phyloP scores from a whole-genome alignment of 1,284 basidiomycete genomes.

The Ceratobasidium sp. region DNA sequence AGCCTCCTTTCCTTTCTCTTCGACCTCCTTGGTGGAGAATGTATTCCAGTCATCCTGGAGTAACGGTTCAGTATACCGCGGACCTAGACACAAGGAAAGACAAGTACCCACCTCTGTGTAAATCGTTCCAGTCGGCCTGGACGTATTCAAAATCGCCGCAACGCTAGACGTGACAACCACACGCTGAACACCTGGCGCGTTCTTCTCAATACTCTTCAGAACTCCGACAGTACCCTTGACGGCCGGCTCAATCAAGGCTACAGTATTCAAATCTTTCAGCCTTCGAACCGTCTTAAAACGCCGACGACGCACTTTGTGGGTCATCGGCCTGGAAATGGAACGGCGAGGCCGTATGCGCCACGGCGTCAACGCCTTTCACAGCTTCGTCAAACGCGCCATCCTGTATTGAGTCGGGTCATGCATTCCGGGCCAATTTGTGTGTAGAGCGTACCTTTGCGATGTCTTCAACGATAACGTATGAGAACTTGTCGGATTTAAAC shows the following conservation, averaged over 20 bases:
- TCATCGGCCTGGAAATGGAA: slow-evolving; percentile 44
- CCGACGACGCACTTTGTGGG: slow-evolving; percentile 40
- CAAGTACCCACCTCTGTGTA: slow-evolving; percentile 9
- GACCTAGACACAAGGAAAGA: background rate
- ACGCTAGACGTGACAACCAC: slow-evolving; percentile 46
- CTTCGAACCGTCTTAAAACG: background rate
- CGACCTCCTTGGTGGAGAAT: slow-evolving; percentile 17
- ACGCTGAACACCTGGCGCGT: slow-evolving; percentile 45
- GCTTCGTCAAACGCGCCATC: slow-evolving; percentile 46
- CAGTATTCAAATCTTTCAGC: background rate
- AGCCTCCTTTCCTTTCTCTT: slow-evolving; percentile 28
- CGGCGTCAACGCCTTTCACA: slow-evolving; percentile 48
- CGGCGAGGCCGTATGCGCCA: slow-evolving; percentile 46
- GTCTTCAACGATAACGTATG: slow-evolving; percentile 46
- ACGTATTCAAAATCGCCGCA: slow-evolving; percentile 42
- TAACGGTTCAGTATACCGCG: background rate
- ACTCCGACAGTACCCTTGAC: slow-evolving; percentile 50
- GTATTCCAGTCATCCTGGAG: slow-evolving; percentile 40
- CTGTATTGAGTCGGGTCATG: slow-evolving; percentile 4
- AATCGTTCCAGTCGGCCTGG: slow-evolving; percentile 30
- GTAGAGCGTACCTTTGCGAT: slow-evolving; percentile 44
- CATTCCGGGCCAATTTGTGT: background rate
- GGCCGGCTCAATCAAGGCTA: slow-evolving; percentile 49
- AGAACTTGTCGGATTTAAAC: slow-evolving; percentile 45
- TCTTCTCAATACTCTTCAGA: slow-evolving; percentile 48